Conservation (phyloP, 495 filamentous ascomycete species). For the Aspergillus coremiiformis region DNA sequence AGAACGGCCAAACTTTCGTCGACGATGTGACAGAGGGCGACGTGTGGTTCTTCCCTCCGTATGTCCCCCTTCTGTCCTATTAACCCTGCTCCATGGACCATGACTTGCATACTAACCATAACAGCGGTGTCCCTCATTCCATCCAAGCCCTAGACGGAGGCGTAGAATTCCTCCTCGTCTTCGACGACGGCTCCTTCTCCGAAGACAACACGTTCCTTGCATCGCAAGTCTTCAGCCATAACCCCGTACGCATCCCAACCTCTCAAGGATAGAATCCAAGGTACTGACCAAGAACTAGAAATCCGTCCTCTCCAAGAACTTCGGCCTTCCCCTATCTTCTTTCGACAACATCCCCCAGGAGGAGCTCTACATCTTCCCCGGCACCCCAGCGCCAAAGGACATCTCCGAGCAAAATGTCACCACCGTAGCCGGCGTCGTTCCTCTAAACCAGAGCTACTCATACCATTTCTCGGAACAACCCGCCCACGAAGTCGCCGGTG, state of each 20-base stretch:
- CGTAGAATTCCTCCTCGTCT: conserved; percentile 62
- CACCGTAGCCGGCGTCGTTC: conserved; percentile 49
- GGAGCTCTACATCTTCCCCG: conserved; percentile 64
- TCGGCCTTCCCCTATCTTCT: conserved; percentile 45
- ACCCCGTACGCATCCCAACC: conserved; percentile 25
- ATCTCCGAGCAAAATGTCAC: conserved; percentile 57
- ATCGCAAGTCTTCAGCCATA: conserved; percentile 54
- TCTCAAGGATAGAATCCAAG: background rate
- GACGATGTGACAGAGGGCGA: conserved; percentile 62
- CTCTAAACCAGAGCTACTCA: conserved; percentile 46
- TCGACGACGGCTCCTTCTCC: conserved; percentile 61
- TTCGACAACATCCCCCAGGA: conserved; percentile 52
- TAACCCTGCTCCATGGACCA: too few relatives aligned
- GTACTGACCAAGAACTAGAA: conserved; percentile 19
- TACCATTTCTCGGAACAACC: conserved; percentile 62
- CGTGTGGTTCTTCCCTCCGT: conserved; percentile 64
- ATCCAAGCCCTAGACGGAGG: conserved; percentile 60
- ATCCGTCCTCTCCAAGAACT: conserved; percentile 56
- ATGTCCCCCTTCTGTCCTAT: background rate
- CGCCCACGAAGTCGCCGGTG: conserved; percentile 51
- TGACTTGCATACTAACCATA: background rate
- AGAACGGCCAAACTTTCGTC: conserved; percentile 55
- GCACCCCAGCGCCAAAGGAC: conserved; percentile 52
- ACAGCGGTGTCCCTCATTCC: conserved; percentile 55
- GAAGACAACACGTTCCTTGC: conserved; percentile 65